These are phyloP conservation scores for Amphibolis antarctica DNA, from an alignment of 106 monocot species.

Conservation along the genomic window DNA sequence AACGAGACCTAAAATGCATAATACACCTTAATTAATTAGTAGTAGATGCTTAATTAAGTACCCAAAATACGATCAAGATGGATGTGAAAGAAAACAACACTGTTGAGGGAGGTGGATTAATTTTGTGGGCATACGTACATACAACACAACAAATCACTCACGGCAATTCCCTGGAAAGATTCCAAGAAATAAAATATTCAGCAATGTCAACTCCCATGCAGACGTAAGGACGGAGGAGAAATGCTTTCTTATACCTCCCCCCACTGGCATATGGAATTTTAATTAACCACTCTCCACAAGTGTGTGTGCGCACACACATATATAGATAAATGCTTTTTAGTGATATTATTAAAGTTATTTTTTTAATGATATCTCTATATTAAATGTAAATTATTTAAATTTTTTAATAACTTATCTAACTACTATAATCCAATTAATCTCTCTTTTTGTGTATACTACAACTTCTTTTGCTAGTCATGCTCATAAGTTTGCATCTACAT, in stretches of 20 bases:
- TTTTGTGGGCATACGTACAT: not conserved
- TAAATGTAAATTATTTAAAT: no score
- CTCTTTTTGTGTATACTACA: no score
- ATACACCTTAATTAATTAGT: no score
- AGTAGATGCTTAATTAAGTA: no score
- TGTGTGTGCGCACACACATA: no score
- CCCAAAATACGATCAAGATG: not conserved
- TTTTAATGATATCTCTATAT: no score
- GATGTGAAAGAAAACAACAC: not conserved
- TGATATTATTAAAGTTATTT: no score
- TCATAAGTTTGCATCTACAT: no score
- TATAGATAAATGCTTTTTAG: not conserved
- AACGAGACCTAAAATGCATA: no score
- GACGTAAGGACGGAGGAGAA: not conserved
- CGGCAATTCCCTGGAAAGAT: slow-evolving; percentile 3
- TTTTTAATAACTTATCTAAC: no score
- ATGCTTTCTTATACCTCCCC: not conserved
- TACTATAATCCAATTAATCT: no score
- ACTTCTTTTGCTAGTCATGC: no score
- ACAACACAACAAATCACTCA: not conserved
- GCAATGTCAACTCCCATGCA: slow-evolving; percentile 8
- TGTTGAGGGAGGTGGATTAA: not conserved
- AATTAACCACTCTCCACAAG: not conserved
- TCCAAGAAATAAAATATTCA: slow-evolving; percentile 3
- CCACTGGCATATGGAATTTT: not conserved